Conservation (phyloP, 176 grass and related monocot species). For the Aegilops bicornis region DNA sequence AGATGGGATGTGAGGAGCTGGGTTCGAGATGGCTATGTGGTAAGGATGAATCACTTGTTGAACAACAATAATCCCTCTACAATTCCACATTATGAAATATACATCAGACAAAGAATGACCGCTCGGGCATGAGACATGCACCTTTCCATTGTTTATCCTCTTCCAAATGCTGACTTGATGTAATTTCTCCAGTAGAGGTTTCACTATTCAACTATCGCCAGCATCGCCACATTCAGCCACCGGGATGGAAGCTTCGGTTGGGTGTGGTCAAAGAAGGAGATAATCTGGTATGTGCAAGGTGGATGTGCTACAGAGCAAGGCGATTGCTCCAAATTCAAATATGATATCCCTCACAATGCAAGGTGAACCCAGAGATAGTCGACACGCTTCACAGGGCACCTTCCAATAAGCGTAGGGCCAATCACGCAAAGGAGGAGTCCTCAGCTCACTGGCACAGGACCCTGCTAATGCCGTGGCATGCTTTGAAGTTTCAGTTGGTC, state of each 20-base stretch:
- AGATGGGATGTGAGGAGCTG: slow-evolving; percentile 78
- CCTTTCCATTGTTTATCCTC: not conserved
- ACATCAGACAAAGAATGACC: not conserved
- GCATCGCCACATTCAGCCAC: slow-evolving; percentile 67
- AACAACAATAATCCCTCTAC: not conserved
- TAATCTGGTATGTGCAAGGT: slow-evolving; percentile 59
- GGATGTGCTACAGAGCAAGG: slow-evolving; percentile 66
- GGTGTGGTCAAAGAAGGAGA: slow-evolving; percentile 68
- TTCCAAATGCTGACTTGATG: not conserved
- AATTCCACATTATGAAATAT: not conserved
- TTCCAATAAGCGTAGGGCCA: slow-evolving; percentile 63
- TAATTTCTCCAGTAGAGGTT: slow-evolving; percentile 49
- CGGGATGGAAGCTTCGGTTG: slow-evolving; percentile 73
- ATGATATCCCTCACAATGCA: slow-evolving; percentile 60
- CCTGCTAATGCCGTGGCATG: slow-evolving; percentile 43
- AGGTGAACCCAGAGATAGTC: slow-evolving; percentile 44
- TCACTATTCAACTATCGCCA: slow-evolving; percentile 76
- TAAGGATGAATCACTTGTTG: slow-evolving; percentile 32
- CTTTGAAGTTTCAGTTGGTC: slow-evolving; percentile 63
- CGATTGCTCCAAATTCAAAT: slow-evolving; percentile 77
- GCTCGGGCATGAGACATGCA: not conserved
- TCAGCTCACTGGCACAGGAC: slow-evolving; percentile 56
- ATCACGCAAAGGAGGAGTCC: slow-evolving; percentile 66
- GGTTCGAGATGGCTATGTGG: slow-evolving; percentile 76
- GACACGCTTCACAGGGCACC: slow-evolving; percentile 62